Percentiles rank a stretch among this genome's conserved stretches.
phyloP scores from a whole-genome alignment of 2,329 filamentous ascomycete species.

The Sporothrix mexicana region DNA sequence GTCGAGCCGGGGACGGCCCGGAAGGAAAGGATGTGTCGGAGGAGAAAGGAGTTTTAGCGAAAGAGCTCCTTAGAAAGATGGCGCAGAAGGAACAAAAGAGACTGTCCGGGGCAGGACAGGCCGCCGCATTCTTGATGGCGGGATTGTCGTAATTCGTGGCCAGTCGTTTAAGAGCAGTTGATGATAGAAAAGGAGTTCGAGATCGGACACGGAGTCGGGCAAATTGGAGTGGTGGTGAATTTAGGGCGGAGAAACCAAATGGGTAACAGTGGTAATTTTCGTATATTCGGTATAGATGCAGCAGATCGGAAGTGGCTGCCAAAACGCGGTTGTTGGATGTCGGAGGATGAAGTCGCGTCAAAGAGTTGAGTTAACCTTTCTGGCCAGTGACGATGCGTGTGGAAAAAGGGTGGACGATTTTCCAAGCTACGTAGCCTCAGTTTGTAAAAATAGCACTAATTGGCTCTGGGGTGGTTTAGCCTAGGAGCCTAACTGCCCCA shows the following conservation, averaged over 20 bases:
- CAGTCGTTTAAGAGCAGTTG: neutral
- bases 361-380: neutral
- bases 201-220: neutral
- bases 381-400: neutral
- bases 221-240: neutral
- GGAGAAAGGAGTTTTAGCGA: neutral
- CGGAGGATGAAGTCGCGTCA: neutral
- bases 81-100: neutral
- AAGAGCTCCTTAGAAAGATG: neutral
- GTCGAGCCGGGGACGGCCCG: neutral
- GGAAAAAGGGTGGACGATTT: neutral
- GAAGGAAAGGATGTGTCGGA: neutral
- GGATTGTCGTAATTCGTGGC: neutral
- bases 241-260: neutral
- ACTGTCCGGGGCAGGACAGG: slow-evolving; percentile 9
- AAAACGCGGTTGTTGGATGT: neutral
- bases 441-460: slow-evolving; percentile 15
- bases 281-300: neutral
- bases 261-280: neutral
- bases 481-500: neutral
- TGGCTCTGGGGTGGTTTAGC: neutral
- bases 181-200: neutral
- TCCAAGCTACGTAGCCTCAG: slow-evolving; percentile 12
- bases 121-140: slow-evolving; percentile 28
- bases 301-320: neutral